These are phyloP conservation scores for Volutella citrinella DNA, from an alignment of 2,329 filamentous ascomycete genomes.

Conservation along the genomic window DNA sequence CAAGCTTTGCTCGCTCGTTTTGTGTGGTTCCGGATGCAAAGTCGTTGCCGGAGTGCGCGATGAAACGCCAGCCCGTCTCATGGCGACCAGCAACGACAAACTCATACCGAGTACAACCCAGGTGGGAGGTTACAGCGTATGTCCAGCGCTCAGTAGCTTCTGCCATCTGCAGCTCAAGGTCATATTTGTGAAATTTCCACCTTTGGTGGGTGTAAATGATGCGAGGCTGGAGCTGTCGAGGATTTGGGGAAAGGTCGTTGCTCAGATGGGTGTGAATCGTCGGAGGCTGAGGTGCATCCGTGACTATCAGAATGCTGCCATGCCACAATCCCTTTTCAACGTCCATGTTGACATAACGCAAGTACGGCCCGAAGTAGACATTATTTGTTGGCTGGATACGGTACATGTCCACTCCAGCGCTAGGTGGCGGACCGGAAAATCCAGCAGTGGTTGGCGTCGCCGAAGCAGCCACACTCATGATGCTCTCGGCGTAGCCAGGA, in stretches of 20 bases:
- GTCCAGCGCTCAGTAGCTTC: slow-evolving; percentile 89
- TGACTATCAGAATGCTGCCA: slow-evolving; percentile 90
- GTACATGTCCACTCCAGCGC: slow-evolving; percentile 89
- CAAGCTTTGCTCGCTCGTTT: slow-evolving; percentile 79
- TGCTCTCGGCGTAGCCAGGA: slow-evolving; percentile 80
- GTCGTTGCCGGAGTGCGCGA: slow-evolving; percentile 94
- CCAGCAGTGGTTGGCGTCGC: slow-evolving; percentile 75
- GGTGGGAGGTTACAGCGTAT: slow-evolving; percentile 93
- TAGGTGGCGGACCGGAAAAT: slow-evolving; percentile 84
- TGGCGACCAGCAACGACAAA: slow-evolving; percentile 89
- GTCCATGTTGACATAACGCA: slow-evolving; percentile 97
- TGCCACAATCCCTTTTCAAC: slow-evolving; percentile 86
- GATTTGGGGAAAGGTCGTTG: slow-evolving; percentile 87
- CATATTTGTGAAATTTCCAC: slow-evolving; percentile 96
- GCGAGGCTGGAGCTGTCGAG: slow-evolving; percentile 77
- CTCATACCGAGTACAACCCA: slow-evolving; percentile 97
- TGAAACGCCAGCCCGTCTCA: slow-evolving; percentile 92
- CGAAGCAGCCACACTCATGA: slow-evolving; percentile 74
- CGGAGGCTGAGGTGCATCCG: slow-evolving; percentile 85
- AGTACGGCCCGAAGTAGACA: slow-evolving; percentile 95
- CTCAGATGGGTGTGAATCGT: slow-evolving; percentile 95
- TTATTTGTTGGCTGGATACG: slow-evolving; percentile 91
- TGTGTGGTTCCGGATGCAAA: slow-evolving; percentile 86
- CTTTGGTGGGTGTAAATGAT: slow-evolving; percentile 86
- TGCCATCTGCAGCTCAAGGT: slow-evolving; percentile 85